These are phyloP conservation scores for Penicillium flavigenum DNA, from an alignment of 495 filamentous ascomycete genomes.

Conservation along the genomic window DNA sequence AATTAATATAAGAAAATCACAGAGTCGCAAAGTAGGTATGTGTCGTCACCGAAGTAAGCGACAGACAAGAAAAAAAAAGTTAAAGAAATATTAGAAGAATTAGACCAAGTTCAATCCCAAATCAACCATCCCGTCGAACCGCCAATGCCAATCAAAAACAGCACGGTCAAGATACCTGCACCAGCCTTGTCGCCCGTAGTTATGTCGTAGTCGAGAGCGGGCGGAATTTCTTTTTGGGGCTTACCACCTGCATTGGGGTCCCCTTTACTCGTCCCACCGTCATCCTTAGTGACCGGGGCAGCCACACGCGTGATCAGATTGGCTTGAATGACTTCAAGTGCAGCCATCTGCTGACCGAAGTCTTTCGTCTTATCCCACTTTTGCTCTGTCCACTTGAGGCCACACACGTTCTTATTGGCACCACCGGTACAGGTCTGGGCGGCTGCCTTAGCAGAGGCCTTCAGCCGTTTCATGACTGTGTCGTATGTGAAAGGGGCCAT, in stretches of 20 bases:
- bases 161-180: conserved; percentile 35
- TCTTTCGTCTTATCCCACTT: conserved; percentile 57
- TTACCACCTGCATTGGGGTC: conserved; percentile 61
- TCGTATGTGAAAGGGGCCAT: conserved; percentile 65
- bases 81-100: background rate
- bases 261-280: conserved; percentile 74
- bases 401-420: conserved; percentile 52
- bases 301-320: conserved; percentile 49
- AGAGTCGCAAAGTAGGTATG: background rate
- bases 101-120: conserved; percentile 26
- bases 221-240: conserved; percentile 16
- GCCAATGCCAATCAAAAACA: conserved; percentile 31
- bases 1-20: background rate
- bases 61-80: background rate
- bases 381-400: conserved; percentile 59
- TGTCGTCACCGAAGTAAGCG: background rate
- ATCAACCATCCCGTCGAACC: conserved; percentile 35
- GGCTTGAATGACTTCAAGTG: conserved; percentile 65
- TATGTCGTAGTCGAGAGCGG: conserved; percentile 21
- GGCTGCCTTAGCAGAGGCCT: conserved; percentile 65
- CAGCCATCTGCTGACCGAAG: conserved; percentile 72
- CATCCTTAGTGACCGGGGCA: conserved; percentile 60
- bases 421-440: conserved; percentile 67
- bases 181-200: conserved; percentile 34
- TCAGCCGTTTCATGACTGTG: conserved; percentile 64